Percentiles rank a stretch among this genome's conserved stretches.
Conservation (phyloP, 257 asterid genomes). For the Petunia axillaris region DNA sequence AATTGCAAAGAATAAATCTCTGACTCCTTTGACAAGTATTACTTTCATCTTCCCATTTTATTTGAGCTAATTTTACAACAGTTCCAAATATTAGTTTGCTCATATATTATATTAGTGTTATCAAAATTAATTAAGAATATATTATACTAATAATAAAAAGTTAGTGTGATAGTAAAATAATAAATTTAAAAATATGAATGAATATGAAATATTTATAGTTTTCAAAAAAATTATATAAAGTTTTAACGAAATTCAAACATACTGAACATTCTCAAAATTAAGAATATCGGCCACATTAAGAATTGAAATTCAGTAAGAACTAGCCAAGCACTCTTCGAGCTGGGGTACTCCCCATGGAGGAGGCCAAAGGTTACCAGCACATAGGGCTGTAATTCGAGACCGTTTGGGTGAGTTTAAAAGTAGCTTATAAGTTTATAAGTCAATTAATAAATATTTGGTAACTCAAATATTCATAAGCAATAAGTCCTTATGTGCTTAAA, state of each 20-base stretch:
- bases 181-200: neutral
- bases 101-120: neutral
- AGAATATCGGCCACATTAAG: neutral
- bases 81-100: neutral
- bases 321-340: neutral
- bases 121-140: neutral
- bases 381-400: too few relatives aligned
- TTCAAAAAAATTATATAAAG: neutral
- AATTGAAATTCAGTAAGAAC: neutral
- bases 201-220: neutral
- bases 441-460: too few relatives aligned
- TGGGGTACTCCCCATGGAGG: neutral
- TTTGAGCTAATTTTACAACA: neutral
- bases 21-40: slow-evolving; percentile 23
- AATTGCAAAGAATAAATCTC: neutral
- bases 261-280: too few relatives aligned
- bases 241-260: too few relatives aligned
- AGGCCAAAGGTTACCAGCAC: too few relatives aligned
- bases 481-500: too few relatives aligned
- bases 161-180: neutral
- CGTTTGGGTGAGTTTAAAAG: too few relatives aligned
- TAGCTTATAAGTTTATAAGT: too few relatives aligned
- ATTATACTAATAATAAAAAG: neutral
- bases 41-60: neutral
- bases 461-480: too few relatives aligned